Base-by-base conservation (phyloP, 1,139 yeast species). In the Kazachstania sp. region DNA sequence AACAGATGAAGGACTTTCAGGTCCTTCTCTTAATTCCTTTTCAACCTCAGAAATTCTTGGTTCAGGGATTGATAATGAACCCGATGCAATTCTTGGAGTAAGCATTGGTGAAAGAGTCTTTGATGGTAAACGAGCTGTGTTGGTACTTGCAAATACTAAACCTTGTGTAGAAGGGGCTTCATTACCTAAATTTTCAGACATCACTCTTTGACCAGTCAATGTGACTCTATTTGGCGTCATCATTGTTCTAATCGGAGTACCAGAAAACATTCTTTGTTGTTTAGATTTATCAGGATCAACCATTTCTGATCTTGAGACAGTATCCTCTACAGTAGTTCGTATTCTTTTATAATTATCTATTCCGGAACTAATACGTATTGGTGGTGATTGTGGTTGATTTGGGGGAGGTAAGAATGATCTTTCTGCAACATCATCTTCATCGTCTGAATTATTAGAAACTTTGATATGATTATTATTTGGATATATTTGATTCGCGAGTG, bases 11-110 rank as follows among this genome's bases (percentile, higher is more conserved):
- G 68, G 68, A 43, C 67, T 63, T 16, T 67, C 61, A 11, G 66
- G 64, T 2, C 68, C 66, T 45, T 64, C 66, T 38, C 52, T 53
- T 40, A 63, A 47, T 39, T 63, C 63, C 39, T 64, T 67, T 47
- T 67, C 71, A 13, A 69, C 64, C 45, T 69, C 72, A 18, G 67
- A 60, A 45, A 69, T 56, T 50, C 62, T 67, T 23, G 72, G 72
- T 50, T 69, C 72, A 2, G 73, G 73, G 15, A 67, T 69, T 16
- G 66, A 57, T 26, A 83, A 66, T 86, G 81, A 82, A 1, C 88
- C 88, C 0, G 86, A 80, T 1, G 85, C 79, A 41, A 81, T 79
- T 58, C 86, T 71, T 28, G 64, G 54, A 8, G 59, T 49, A 13
- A 56, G 47, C 3, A 45, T 39, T 8, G 53, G 40, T 40, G 48